Base-by-base conservation (phyloP, 2,329 filamentous ascomycete species). In the Akanthomyces uredinophilus region DNA sequence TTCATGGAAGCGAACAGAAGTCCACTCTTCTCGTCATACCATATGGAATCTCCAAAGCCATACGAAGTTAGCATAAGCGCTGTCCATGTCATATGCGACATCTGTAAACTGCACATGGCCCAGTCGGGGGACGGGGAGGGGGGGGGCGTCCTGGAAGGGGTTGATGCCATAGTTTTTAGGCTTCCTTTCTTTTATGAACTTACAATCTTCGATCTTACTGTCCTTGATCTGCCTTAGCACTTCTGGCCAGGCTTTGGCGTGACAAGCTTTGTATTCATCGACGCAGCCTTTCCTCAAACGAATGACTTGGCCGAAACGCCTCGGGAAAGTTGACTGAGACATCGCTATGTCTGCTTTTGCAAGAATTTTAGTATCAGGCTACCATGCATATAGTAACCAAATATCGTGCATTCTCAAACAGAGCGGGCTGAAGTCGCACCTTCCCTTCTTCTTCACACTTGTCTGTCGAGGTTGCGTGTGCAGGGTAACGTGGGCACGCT, bases 1-100 rank as follows among this genome's bases (percentile, higher is more conserved):
- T 91, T 92, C 79, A 92, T 91, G 27, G 79, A 86, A 0, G 88
- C 88, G 70, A 93, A 93, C 1, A 94, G 79, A 47, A 87, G 87
- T 60, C 83, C 76, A 0, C 82, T 81, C 5, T 72, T 75, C 14
- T 86, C 79, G 69, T 91, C 87, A 67, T 90, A 84, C 75, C 84
- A 92, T 71, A 93, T 89, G 66, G 85, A 90, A 69, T 92, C 88
- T 89, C 66, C 63, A 46, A 10, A 22, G 60, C 44, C 22, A 22
- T 14, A 22, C 20, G 6, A 43, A 22, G 27, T 60, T 60, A 50
- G 55, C 35, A 10, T 14, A 13, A 32, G 20, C 18, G 1, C 46
- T 10, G 4, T 24, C 18, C 43, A 22, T 5, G 22, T 18, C 24
- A 11, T 41, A 43, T 41, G n/a, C n/a, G 3, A 2, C 27, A 3